A percentile compares a stretch with the other conserved stretches of the same genome.
phyloP scores from a whole-genome alignment of 139 green algal genomes.

The Coelastrella sp. region DNA sequence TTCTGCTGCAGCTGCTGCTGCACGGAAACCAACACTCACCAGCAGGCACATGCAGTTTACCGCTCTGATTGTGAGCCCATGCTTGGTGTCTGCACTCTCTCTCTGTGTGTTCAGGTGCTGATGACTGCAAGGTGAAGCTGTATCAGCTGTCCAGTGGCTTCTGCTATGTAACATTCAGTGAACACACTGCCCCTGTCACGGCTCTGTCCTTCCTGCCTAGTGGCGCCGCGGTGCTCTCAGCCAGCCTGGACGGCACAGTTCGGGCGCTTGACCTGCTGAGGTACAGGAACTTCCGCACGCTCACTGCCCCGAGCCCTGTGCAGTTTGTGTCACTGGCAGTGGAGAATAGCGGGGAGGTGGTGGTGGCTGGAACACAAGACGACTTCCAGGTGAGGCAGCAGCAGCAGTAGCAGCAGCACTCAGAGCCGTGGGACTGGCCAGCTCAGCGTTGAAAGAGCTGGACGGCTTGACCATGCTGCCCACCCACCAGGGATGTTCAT shows the following conservation, averaged over 20 bases:
- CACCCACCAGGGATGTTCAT: neutral
- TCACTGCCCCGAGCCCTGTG: slow-evolving; percentile 83
- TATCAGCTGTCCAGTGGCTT: slow-evolving; percentile 84
- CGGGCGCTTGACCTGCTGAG: slow-evolving; percentile 93
- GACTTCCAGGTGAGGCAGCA: slow-evolving; percentile 75
- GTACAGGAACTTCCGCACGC: slow-evolving; percentile 95
- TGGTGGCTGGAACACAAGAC: slow-evolving; percentile 88
- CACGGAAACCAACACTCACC: neutral
- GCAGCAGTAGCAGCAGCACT: neutral
- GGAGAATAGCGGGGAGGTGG: slow-evolving; percentile 88
- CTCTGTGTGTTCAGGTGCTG: slow-evolving; percentile 71
- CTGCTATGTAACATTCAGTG: slow-evolving; percentile 95
- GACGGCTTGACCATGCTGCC: no score
- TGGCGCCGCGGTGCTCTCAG: slow-evolving; percentile 74
- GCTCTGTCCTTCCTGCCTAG: slow-evolving; percentile 80
- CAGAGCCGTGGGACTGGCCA: neutral
- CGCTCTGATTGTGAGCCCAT: neutral
- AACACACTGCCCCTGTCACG: slow-evolving; percentile 91
- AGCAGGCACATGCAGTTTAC: neutral
- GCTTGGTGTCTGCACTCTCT: no score
- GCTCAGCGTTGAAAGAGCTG: neutral
- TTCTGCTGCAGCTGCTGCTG: no score
- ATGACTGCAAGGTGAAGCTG: slow-evolving; percentile 91
- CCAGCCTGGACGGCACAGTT: slow-evolving; percentile 93
- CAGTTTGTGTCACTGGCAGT: slow-evolving; percentile 92